Evolutionary conservation across 2,329 filamentous ascomycete genomes (phyloP), one percentile per base, ranked within the genome.

Genomic region (Periconia digitata): DNA sequence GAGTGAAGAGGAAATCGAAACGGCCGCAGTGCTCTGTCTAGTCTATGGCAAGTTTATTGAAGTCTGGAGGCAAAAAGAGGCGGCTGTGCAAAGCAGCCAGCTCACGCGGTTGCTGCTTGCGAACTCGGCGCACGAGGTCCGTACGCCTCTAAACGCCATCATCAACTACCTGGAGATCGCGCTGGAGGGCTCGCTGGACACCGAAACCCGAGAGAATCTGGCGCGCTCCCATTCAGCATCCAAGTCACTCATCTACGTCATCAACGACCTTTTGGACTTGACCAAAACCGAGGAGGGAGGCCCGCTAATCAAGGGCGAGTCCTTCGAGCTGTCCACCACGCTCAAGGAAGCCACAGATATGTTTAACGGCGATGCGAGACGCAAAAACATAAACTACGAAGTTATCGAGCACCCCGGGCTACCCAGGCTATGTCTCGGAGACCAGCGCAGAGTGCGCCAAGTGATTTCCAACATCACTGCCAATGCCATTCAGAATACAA

Each of bases 121-220:
- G 4, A 95, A 96, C 56, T 95, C 90, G 0, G 91, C 91, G 0
- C 92, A 96, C 55, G 91, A 96, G 74, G 90, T 96, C 8, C 85
- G 92, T 42, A 96, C 91, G 0, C 91, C 91, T 0, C 74, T 96
- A 2, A 96, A 96, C 62, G 91, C 91, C 15, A 95, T 96, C 62
- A 95, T 96, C 71, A 96, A 96, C 60, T 96, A 95, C 58, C 80
- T 96, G 1, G 91, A 96, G 59, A 95, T 96, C 55, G 91, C 91
- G 0, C 74, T 96, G 1, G 91, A 96, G 71, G 90, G 90, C 0
- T 75, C 78, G 0, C 75, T 96, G 3, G 91, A 95, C 54, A 76
- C 83, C 15, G 91, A 95, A 63, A 95, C 89, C 0, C 79, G 92
- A 17, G 91, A 96, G 5, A 95, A 94, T 51, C 75, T 96, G 6